Evolutionary conservation across 2,329 filamentous ascomycete species (phyloP), one percentile per base, ranked within the genome.

Genomic region (Xylariaceae sp.): DNA sequence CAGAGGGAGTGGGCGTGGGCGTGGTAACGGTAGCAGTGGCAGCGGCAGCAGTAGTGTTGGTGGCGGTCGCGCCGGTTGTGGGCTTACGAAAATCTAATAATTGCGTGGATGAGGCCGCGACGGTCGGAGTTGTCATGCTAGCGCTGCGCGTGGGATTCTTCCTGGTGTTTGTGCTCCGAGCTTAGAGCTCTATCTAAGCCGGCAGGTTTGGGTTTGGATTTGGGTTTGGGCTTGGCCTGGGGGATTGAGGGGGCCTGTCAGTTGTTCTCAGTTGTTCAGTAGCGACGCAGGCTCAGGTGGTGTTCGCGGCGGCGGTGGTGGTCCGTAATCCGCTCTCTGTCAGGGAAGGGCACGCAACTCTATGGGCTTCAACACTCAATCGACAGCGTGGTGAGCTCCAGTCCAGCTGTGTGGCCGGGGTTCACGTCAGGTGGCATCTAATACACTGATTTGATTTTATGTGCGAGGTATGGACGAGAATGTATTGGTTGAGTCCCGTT

Each of bases 61-160:
- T 51, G 58, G 58, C 69, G 66, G 60, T 61, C 60, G 64, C 69
- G 66, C 62, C 71, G 70, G 60, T 63, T 57, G 68, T 62, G 65
- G 69, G 69, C 69, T 71, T 69, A 70, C 68, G 67, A 67, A 70
- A 71, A 69, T 71, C 68, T 67, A 70, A 61, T 56, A 70, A 61
- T 56, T 67, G 69, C 58, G 65, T 71, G 59, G 69, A 68, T 59
- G 23, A 23, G 23, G 68, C 62, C 56, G 67, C 60, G 63, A 67
- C 62, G 61, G 67, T 70, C 67, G 67, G 70, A 66, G 69, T 69
- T 64, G 67, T 70, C 67, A 66, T 65, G 57, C 63, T 64, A 62
- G 57, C 60, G 57, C 57, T 63, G 23, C 37, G 56, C 59, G 60
- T 55, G 47, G 55, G 34, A 58, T 18, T 51, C 23, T 55, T 11